Conservation (phyloP, 192 early-diverging fungal species). For the Umbelopsis isabellina region DNA sequence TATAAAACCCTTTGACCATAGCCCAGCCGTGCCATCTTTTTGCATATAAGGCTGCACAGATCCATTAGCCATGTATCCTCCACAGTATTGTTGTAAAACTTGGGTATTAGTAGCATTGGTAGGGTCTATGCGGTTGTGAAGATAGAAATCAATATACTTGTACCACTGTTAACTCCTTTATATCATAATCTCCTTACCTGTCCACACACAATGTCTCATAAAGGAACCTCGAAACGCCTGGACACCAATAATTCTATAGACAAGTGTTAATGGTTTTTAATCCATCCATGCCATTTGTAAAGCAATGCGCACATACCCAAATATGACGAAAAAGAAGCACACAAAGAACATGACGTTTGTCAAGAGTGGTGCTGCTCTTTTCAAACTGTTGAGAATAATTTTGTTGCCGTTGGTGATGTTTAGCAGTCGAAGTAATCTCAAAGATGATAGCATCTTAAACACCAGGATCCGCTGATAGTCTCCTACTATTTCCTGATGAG, state of each 20-base stretch:
- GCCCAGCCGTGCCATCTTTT: not conserved
- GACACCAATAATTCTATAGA: constrained; percentile 58
- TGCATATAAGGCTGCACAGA: constrained; percentile 4
- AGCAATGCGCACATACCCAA: constrained; percentile 44
- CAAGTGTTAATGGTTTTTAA: not conserved
- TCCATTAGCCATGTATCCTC: constrained; percentile 29
- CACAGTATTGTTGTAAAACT: constrained; percentile 43
- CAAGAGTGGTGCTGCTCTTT: constrained; percentile 58
- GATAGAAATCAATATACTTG: no score
- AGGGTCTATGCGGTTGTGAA: constrained; percentile 27
- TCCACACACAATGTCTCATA: constrained; percentile 53
- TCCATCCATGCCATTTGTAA: not conserved
- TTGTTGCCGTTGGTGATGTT: constrained; percentile 57
- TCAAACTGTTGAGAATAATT: constrained; percentile 59
- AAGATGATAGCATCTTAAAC: constrained; percentile 55
- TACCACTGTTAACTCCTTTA: no score
- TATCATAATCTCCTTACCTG: constrained; percentile 17
- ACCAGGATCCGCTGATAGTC: constrained; percentile 47
- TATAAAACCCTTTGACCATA: constrained; percentile 54
- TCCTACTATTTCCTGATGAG: constrained; percentile 31
- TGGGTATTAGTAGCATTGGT: constrained; percentile 20
- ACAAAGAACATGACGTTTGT: constrained; percentile 60
- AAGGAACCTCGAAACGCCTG: constrained; percentile 65
- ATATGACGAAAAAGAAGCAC: constrained; percentile 62
- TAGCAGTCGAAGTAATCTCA: constrained; percentile 55